Base-by-base conservation (phyloP, 192 early-diverging fungal species). In the Globomyces pollinis-pini region DNA sequence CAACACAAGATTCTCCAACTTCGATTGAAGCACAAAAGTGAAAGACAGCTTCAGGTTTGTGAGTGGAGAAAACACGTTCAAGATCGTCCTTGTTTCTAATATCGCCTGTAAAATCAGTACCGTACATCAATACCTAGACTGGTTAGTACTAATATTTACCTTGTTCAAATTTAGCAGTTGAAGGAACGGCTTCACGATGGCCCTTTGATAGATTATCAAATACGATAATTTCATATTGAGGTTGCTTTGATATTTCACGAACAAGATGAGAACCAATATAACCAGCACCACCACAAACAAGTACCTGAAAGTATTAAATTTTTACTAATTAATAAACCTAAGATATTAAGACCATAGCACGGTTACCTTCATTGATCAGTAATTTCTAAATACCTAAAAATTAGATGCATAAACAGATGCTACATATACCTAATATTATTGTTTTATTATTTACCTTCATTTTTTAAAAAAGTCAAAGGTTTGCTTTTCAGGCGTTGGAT, bases 211-310 rank as follows among this genome's bases (percentile, higher is more conserved):
- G 75, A 67, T 94, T 96, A 76, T 98, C 94, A 24, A 94, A 71
- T 5, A 94, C 87, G 12, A 98, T 84, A 31, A 98, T 84, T 57
- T 91, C 78, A 70, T 90, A 90, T 23, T 64, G 35, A 18, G 24
- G 20, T 11, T 70, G 66, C 41, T 80, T 80, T 38, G 80, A 53
- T 1, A 98, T 81, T 63, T 92, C 88, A n/a, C 90, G 63, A 5
- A 93, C 88, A 1, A 88, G 85, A 77, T 98, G 94, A 13, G 86
- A 88, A n/a, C 94, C 93, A 56, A 98, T 94, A 67, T 94, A 98
- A 1, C 94, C 77, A n/a, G 79, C 80, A 34, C 80, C 80, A 13
- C 80, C 80, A 33, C 36, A 33, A 49, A 83, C 69, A 11, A 81
- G 39, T 26, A 83, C 73, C 60, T 83, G 9, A n/a, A 5, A 20